Conservation (phyloP, 2,329 filamentous ascomycete genomes). For the Fusarium sp. region DNA sequence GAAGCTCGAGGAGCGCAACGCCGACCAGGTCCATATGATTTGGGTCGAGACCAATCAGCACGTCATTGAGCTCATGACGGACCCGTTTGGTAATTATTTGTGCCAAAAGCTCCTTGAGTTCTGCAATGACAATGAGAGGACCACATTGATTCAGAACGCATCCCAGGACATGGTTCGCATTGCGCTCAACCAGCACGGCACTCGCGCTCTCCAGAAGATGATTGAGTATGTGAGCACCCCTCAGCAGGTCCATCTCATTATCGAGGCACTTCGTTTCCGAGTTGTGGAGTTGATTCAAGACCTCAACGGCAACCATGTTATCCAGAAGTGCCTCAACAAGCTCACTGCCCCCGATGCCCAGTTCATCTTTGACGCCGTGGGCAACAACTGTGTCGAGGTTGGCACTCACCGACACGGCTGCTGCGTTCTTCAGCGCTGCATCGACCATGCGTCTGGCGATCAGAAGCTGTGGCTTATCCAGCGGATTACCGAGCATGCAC, state of each 20-base stretch:
- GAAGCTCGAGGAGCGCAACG: constrained; percentile 90
- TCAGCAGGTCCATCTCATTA: constrained; percentile 88
- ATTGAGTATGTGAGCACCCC: constrained; percentile 93
- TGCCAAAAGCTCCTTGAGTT: constrained; percentile 98
- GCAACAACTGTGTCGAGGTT: constrained; percentile 85
- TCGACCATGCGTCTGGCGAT: constrained; percentile 90
- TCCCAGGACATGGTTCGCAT: constrained; percentile 89
- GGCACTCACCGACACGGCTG: constrained; percentile 98
- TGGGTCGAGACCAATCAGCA: constrained; percentile 94
- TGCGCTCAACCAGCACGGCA: constrained; percentile 96
- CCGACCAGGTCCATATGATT: constrained; percentile 89
- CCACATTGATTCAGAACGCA: constrained; percentile 89
- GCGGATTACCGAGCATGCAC: constrained; percentile 89
- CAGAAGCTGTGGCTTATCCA: constrained; percentile 90
- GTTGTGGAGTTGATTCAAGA: constrained; percentile 97
- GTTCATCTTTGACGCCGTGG: constrained; percentile 97
- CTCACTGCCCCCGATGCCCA: constrained; percentile 84
- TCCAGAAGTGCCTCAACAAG: constrained; percentile 98
- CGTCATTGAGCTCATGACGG: constrained; percentile 97
- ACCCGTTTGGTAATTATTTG: constrained; percentile 98
- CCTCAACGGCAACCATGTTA: constrained; percentile 97
- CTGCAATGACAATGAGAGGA: constrained; percentile 94
- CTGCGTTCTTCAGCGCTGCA: constrained; percentile 97
- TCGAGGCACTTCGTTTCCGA: constrained; percentile 80
- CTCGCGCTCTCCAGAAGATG: constrained; percentile 98